These are phyloP conservation scores for Furcasterigmium furcatum DNA, from an alignment of 2,329 filamentous ascomycete genomes.

Conservation along the genomic window DNA sequence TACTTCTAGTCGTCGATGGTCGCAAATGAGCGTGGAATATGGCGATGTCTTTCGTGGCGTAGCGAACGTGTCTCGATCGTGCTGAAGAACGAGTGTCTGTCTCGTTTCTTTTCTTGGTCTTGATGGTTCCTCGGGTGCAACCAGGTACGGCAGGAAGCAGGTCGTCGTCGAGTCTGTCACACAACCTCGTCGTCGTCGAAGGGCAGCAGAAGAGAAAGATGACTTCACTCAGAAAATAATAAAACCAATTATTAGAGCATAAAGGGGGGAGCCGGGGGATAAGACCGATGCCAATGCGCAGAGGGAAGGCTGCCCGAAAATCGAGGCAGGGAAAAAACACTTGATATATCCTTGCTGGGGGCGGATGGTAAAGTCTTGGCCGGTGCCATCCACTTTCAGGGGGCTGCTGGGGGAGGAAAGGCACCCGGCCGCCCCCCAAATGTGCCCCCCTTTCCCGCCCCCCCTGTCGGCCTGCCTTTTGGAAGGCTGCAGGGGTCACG, in stretches of 20 bases:
- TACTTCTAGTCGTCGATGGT: no score
- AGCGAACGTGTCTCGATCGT: no score
- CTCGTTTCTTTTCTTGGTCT: no score
- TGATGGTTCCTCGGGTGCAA: neutral
- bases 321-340: conserved; percentile 1
- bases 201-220: neutral
- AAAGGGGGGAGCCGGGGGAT: neutral
- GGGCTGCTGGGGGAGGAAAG: no score
- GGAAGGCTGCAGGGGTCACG: no score
- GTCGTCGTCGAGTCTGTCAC: neutral
- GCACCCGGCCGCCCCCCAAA: neutral
- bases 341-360: neutral
- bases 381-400: no score
- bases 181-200: neutral
- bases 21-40: no score
- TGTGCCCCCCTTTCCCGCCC: no score
- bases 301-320: neutral
- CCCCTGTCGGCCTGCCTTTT: no score
- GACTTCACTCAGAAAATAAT: no score
- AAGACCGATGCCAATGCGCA: neutral
- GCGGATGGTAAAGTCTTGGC: conserved; percentile 2
- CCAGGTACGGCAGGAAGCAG: neutral
- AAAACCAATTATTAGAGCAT: neutral
- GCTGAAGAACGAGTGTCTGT: no score
- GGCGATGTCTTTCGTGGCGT: no score